A percentile compares a stretch with the other conserved stretches of the same genome.
Evolutionary conservation across 108 stramenopile genomes (phyloP).

Genomic region (Nitzschia inconspicua): DNA sequence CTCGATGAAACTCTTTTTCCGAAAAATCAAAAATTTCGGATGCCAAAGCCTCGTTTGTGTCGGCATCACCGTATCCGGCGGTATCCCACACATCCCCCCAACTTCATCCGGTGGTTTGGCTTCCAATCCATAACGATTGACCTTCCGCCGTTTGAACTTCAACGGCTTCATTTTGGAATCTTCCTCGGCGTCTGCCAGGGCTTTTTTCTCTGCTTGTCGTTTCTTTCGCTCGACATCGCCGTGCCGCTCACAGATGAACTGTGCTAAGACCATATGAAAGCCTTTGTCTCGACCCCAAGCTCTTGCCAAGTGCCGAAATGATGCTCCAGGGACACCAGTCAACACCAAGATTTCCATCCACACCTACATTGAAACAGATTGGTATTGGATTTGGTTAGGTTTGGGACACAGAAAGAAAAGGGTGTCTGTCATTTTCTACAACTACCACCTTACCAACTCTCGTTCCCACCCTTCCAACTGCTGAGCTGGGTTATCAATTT

Average conservation of each 20-base stretch:
- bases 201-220: conserved; percentile 19
- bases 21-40: conserved; percentile 38
- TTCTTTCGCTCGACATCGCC: conserved; percentile 66
- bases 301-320: conserved; percentile 57
- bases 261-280: conserved; percentile 60
- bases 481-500: conserved; percentile 44
- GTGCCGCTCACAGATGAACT: conserved; percentile 59
- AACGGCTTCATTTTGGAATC: neutral
- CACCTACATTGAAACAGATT: too few species aligned
- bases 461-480: conserved; percentile 74
- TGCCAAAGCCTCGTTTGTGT: conserved; percentile 38
- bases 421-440: neutral
- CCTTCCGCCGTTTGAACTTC: neutral
- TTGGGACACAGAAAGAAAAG: neutral
- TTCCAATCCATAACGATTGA: neutral
- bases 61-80: conserved; percentile 22
- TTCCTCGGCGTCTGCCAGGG: neutral
- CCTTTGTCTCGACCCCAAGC: conserved; percentile 73
- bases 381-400: too few species aligned
- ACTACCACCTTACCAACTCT: conserved; percentile 32
- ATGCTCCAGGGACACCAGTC: conserved; percentile 37
- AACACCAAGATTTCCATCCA: conserved; percentile 61
- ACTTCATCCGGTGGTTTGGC: conserved; percentile 9
- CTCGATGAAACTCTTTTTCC: conserved; percentile 28
- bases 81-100: conserved; percentile 34